Evolutionary conservation across 768 basidiomycete genomes (phyloP), one percentile per base, ranked within the genome.

Genomic region (Lentinula detonsa): DNA sequence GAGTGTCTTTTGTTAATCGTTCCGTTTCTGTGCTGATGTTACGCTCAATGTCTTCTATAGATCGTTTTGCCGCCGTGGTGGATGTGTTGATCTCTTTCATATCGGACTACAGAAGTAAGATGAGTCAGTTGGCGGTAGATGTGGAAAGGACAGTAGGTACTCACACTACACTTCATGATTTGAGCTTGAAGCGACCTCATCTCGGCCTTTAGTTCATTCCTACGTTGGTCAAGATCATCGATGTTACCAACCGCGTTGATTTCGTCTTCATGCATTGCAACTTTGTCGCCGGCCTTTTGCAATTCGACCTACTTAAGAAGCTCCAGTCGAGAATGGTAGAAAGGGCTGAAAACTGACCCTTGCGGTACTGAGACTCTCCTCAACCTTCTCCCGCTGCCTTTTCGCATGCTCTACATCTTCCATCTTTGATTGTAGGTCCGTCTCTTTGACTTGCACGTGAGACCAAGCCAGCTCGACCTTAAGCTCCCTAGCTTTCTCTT

Each of bases 401-500:
- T 76, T 68, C 1, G 71, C 67, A 59, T 74, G 77, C 15, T 71
- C 76, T n/a, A 75, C 70, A 6, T 78, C 77, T 39, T 73, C 74
- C 13, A 78, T 62, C 61, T 81, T 78, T 34, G 63, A 62, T 28
- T 71, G 69, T 68, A 85, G 67, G 65, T 84, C 83, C 52, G 75
- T 72, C 70, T 91, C 80, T 70, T 95, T 94, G 8, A 74, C 73
- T 13, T 77, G 79, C 21, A 96, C 90, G 66, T 91, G 88, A 13
- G 93, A 83, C 95, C 95, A 97, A 3, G 93, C 93, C 18, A 91
- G 73, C 71, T 95, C 90, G 64, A 83, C 85, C 77, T 89, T 88
- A 55, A 93, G 74, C 37, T 87, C 85, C 39, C 87, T 84, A 3
- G 79, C 81, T 70, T 84, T 88, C 65, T 80, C 74, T 64, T 85